phyloP scores from a whole-genome alignment of 371 early-diverging fungal genomes.

The Rhizomucor miehei region DNA sequence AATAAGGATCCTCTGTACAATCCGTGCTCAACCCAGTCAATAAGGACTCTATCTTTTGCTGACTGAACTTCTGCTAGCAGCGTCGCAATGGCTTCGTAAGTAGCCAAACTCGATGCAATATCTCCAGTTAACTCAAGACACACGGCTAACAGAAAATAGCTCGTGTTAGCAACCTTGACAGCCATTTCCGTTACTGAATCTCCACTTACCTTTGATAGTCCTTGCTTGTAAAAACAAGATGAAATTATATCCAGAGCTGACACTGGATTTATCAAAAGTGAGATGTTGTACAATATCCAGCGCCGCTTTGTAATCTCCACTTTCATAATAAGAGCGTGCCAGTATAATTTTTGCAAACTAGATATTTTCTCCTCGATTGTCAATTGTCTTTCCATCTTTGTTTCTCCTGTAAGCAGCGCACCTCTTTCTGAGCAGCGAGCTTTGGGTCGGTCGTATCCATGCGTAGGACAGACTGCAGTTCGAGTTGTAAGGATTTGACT shows the following conservation, averaged over 20 bases:
- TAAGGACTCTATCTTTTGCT: conserved; percentile 44
- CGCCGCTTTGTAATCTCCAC: conserved; percentile 31
- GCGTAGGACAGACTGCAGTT: conserved; percentile 20
- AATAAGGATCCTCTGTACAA: conserved; percentile 64
- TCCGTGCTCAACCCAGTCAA: conserved; percentile 69
- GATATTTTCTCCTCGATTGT: background rate
- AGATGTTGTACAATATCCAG: conserved; percentile 27
- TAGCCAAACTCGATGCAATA: conserved; percentile 39
- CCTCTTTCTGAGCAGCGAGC: conserved; percentile 25
- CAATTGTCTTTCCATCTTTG: background rate
- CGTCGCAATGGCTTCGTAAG: conserved; percentile 47
- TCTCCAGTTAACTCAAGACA: conserved; percentile 52
- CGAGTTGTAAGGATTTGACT: conserved; percentile 25
- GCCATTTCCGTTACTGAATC: too few relatives aligned
- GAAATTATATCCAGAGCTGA: conserved; percentile 49
- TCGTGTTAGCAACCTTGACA: background rate
- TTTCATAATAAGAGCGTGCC: conserved; percentile 36
- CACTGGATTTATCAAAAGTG: conserved; percentile 27
- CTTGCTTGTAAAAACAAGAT: conserved; percentile 49
- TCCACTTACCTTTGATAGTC: conserved; percentile 47
- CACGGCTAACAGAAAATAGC: conserved; percentile 29
- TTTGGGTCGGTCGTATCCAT: background rate
- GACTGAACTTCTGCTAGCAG: conserved; percentile 34
- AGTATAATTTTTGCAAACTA: conserved; percentile 44
- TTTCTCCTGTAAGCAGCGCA: conserved; percentile 8